Conservation (phyloP, 1,284 basidiomycete genomes). For the Malassezia arunalokei region DNA sequence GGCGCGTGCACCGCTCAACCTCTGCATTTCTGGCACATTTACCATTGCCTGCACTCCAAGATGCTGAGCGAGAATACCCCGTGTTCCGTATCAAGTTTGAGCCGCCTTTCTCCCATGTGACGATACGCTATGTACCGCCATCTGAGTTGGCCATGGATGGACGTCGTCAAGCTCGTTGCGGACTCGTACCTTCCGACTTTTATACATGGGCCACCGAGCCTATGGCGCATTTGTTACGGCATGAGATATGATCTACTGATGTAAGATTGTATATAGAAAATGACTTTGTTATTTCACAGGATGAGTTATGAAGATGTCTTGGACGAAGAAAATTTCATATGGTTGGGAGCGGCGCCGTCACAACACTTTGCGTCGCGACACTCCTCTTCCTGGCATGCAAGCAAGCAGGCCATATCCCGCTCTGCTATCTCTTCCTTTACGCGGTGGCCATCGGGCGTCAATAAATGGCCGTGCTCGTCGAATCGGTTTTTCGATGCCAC, state of each 20-base stretch:
- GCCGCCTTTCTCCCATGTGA: conserved; percentile 23
- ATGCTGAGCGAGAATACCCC: conserved; percentile 15
- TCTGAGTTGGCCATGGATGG: conserved; percentile 10
- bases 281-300: not conserved
- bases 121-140: conserved; percentile 6
- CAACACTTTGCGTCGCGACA: conserved; percentile 36
- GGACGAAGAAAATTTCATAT: not conserved
- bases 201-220: conserved; percentile 12
- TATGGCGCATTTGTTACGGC: not conserved
- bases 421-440: conserved; percentile 33
- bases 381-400: conserved; percentile 34
- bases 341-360: not conserved
- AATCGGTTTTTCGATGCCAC: conserved; percentile 23
- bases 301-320: not conserved
- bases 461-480: conserved; percentile 22
- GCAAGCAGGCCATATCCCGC: conserved; percentile 32
- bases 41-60: not conserved
- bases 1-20: conserved; percentile 14
- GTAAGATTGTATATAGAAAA: not conserved
- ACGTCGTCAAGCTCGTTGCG: conserved; percentile 11
- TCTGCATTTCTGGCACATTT: conserved; percentile 7
- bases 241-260: not conserved
- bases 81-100: conserved; percentile 28
- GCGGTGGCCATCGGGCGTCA: conserved; percentile 29
- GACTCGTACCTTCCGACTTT: conserved; percentile 12